Evolutionary conservation across 352 stramenopile species (phyloP), one percentile per base, ranked within the genome.

Genomic region (Aphanomyces stellatus): DNA sequence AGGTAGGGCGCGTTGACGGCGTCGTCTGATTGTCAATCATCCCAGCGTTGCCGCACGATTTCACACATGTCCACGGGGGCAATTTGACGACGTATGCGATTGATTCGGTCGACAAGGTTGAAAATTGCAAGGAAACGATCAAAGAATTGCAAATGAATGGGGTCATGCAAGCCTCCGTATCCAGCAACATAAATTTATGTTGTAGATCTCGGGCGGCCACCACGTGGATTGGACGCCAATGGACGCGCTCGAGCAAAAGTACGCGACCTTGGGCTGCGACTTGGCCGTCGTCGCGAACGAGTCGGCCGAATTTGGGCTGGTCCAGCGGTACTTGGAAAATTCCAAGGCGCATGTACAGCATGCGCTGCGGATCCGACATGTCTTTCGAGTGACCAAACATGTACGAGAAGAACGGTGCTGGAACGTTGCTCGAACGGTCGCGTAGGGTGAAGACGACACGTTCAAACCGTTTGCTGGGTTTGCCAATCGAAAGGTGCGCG

Each of bases 261-360:
- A 59, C 42, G 17, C 19, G 4, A 25, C 46, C 4, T 33, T 67
- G 3, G 24, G 27, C 10, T 55, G 41, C 19, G 19, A 67, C 34
- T 34, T 67, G 33, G 15, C 28, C 11, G 10, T 60, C 28, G 22
- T 67, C 2, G 13, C 31, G 7, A 59, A 7, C 5, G 43, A 41
- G 10, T 56, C 60, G 28, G 28, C 27, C 10, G 60, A 41, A 5
- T 57, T 24, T 24, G 19, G 33, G 6, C 27, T 67, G 6, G 48
- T 67, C 25, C 6, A 28, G n/a, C 37, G 25, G 22, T 67, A 67
- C 46, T 57, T 67, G 3, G 24, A 60, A 37, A 67, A 67, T 30
- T 51, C 60, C n/a, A 67, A 67, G 37, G 43, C 10, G 17, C 60
- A 49, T 28, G 28, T 60, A n/a, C 48, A 60, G 46, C 35, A 51